Conservation (phyloP, 495 filamentous ascomycete genomes). For the Sphaerosporella brunnea region DNA sequence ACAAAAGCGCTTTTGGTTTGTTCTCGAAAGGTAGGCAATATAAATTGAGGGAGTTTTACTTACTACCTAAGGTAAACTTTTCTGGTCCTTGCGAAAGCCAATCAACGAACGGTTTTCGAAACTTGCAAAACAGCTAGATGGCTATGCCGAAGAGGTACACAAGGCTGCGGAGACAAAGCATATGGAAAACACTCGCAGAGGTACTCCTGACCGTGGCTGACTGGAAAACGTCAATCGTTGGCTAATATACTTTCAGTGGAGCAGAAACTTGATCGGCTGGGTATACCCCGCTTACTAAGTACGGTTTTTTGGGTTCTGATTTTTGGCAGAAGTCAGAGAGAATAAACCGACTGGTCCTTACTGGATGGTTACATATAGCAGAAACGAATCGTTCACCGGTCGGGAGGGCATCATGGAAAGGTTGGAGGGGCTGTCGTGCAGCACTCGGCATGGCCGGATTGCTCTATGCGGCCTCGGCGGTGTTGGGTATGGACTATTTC, state of each 20-base stretch:
- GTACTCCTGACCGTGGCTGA: too few relatives aligned
- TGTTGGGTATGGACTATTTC: neutral
- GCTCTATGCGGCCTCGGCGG: neutral
- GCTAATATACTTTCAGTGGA: neutral
- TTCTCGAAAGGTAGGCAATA: neutral
- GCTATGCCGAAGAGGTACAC: conserved; percentile 3
- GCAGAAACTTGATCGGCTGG: neutral
- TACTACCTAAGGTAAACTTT: neutral
- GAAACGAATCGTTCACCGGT: neutral
- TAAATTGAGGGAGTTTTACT: neutral
- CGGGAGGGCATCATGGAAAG: neutral
- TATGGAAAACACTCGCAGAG: neutral
- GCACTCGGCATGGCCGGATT: neutral
- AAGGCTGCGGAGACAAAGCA: neutral
- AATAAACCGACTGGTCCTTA: too few relatives aligned
- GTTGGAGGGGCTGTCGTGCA: neutral
- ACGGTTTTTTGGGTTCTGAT: neutral
- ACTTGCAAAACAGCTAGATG: neutral
- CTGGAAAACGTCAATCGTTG: too few relatives aligned
- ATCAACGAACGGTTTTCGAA: conserved; percentile 1
- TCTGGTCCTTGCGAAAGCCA: neutral
- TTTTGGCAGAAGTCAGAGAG: neutral
- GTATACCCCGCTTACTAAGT: neutral
- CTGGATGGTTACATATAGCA: neutral
- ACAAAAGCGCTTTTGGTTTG: conserved; percentile 2